These are phyloP conservation scores for Pelargonium fulgidum DNA, from an alignment of 441 rosid genomes.

Conservation along the genomic window DNA sequence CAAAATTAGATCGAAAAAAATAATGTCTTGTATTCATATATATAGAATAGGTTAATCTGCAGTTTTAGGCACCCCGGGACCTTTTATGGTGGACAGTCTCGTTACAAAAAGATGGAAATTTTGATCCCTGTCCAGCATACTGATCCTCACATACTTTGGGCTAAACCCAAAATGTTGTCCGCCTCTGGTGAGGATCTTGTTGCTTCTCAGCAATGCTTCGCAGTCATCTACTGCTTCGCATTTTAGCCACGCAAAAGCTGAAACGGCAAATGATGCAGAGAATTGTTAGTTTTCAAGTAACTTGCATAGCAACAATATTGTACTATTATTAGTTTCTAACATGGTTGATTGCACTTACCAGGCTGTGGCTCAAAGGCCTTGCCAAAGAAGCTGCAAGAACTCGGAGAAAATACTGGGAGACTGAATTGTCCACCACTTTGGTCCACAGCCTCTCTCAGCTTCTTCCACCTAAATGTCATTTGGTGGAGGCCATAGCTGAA, in stretches of 20 bases:
- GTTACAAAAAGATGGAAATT: constrained; percentile 46
- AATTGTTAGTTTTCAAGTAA: not conserved
- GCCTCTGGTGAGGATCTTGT: constrained; percentile 44
- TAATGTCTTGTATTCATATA: not conserved
- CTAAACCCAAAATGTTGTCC: constrained; percentile 59
- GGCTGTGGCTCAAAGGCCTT: constrained; percentile 51
- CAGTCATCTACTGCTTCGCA: constrained; percentile 44
- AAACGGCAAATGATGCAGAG: not conserved
- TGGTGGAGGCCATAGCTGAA: constrained; percentile 42
- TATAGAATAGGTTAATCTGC: not conserved
- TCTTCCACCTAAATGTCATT: constrained; percentile 65
- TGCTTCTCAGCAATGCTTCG: constrained; percentile 35
- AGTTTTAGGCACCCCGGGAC: constrained; percentile 2
- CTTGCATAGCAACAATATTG: not conserved
- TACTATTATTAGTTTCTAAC: not conserved
- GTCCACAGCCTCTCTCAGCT: constrained; percentile 47
- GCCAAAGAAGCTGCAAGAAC: constrained; percentile 46
- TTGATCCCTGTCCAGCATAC: constrained; percentile 61
- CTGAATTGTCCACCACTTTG: constrained; percentile 46
- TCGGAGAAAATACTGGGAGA: constrained; percentile 50
- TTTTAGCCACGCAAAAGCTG: constrained; percentile 82
- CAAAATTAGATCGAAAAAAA: not conserved
- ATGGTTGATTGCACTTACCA: not conserved
- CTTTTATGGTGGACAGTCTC: constrained; percentile 43
- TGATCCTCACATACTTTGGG: constrained; percentile 44